Percentiles rank a stretch among this genome's conserved stretches.
These are phyloP conservation scores for Crucibulum laeve DNA, from an alignment of 768 basidiomycete genomes.

Conservation along the genomic window DNA sequence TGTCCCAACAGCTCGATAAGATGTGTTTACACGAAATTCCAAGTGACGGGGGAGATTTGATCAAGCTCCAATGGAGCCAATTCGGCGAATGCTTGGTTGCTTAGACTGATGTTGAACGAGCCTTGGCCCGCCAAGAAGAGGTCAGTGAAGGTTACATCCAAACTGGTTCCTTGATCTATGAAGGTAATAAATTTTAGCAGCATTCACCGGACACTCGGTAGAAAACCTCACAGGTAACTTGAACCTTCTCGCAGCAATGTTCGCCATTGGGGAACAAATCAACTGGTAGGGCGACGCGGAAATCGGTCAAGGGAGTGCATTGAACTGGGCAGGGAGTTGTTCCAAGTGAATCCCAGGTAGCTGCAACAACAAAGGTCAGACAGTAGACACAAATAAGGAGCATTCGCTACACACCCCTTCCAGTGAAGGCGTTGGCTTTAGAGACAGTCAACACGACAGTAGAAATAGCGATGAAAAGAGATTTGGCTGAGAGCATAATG, in stretches of 20 bases:
- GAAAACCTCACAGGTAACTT: slow-evolving; percentile 6
- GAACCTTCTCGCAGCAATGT: slow-evolving; percentile 7
- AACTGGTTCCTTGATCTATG: slow-evolving; percentile 2
- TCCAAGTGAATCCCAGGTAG: slow-evolving; percentile 8
- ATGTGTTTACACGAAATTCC: slow-evolving; percentile 2
- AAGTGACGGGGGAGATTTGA: slow-evolving; percentile 8
- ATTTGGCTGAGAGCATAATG: no score
- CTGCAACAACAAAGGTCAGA: not conserved
- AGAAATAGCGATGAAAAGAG: no score
- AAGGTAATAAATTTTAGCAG: not conserved
- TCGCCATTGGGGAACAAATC: slow-evolving; percentile 8
- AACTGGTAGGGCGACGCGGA: slow-evolving; percentile 9
- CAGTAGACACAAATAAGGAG: not conserved
- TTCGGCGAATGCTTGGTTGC: slow-evolving; percentile 9
- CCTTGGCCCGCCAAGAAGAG: slow-evolving; percentile 7
- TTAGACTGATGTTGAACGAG: slow-evolving; percentile 9
- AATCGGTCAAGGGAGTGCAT: slow-evolving; percentile 7
- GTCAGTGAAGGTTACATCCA: slow-evolving; percentile 2
- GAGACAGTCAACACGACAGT: no score
- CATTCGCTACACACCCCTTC: not conserved
- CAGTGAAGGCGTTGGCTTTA: not conserved
- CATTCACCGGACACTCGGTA: not conserved
- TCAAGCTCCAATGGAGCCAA: slow-evolving; percentile 8
- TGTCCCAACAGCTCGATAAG: no score
- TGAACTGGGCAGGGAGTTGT: slow-evolving; percentile 7